phyloP scores from a whole-genome alignment of 345 rosid species.

The Sapria himalayana region DNA sequence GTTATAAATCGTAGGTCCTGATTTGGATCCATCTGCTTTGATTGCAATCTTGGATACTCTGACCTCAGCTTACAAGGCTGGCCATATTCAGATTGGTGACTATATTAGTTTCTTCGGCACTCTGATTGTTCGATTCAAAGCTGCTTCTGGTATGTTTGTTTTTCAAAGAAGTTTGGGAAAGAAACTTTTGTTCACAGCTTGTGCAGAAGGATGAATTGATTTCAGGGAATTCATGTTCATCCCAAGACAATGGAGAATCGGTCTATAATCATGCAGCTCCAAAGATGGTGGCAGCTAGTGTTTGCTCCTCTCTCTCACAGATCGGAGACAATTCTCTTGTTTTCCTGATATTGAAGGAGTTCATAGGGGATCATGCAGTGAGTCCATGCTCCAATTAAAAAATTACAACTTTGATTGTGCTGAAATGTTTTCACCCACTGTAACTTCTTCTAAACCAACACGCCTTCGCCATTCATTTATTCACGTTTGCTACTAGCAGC shows the following conservation, averaged over 20 bases:
- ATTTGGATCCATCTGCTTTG: slow-evolving; percentile 35
- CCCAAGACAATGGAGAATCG: slow-evolving; percentile 9
- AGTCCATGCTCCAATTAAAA: no score
- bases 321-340: slow-evolving; percentile 52
- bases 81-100: slow-evolving; percentile 45
- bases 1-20: slow-evolving; percentile 26
- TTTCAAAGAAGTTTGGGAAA: no score
- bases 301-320: slow-evolving; percentile 32
- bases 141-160: slow-evolving; percentile 35
- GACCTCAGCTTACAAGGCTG: slow-evolving; percentile 38
- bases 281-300: slow-evolving; percentile 19
- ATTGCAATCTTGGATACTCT: slow-evolving; percentile 38
- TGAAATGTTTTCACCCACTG: no score
- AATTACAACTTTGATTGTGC: no score
- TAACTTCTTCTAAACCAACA: no score
- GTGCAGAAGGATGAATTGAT: slow-evolving; percentile 7
- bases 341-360: slow-evolving; percentile 33
- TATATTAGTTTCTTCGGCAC: slow-evolving; percentile 47
- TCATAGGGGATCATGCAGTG: slow-evolving; percentile 35
- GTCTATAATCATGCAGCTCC: slow-evolving; percentile 21
- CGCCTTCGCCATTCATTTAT: no score
- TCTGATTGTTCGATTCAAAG: slow-evolving; percentile 36
- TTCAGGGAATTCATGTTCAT: slow-evolving; percentile 24
- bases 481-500: no score
- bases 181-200: no score